Percentiles rank a stretch among this genome's conserved stretches.
Conservation (phyloP, 306 rosid genomes). For the Prinsepia uniflora region DNA sequence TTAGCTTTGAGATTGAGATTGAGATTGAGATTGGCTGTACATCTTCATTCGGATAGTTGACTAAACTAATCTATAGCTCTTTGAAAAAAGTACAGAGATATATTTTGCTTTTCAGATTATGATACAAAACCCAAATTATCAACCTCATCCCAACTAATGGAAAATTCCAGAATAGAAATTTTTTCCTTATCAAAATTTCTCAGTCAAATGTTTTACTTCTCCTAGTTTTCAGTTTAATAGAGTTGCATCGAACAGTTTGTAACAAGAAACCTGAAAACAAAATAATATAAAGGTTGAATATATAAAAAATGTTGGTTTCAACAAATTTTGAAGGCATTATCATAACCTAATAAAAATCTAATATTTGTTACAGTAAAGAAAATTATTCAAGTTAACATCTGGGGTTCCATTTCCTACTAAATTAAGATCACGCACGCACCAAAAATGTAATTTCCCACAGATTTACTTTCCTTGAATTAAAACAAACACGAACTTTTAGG, state of each 20-base stretch:
- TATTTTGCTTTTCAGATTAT: not conserved
- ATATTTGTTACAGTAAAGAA: not conserved
- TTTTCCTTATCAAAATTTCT: not conserved
- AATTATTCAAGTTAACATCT: not conserved
- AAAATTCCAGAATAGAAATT: not conserved
- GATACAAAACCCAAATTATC: not conserved
- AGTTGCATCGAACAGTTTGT: not conserved
- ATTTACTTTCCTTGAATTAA: not conserved
- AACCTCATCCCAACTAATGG: conserved; percentile 3
- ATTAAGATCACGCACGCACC: not conserved
- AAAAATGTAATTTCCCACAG: not conserved
- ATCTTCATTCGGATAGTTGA: not conserved
- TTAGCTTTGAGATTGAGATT: not conserved
- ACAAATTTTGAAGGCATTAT: conserved; percentile 1
- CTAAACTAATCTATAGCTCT: not conserved
- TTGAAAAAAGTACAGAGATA: not conserved
- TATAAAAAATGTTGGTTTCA: not conserved
- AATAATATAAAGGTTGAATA: not conserved
- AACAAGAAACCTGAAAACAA: not conserved
- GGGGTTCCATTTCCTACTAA: conserved; percentile 7
- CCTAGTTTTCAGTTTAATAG: not conserved
- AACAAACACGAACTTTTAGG: not conserved
- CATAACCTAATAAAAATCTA: not conserved
- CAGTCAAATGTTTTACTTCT: not conserved
- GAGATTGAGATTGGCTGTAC: not conserved